These are phyloP conservation scores for Clavispora carvajalis DNA, from an alignment of 805 yeast genomes.

Conservation along the genomic window DNA sequence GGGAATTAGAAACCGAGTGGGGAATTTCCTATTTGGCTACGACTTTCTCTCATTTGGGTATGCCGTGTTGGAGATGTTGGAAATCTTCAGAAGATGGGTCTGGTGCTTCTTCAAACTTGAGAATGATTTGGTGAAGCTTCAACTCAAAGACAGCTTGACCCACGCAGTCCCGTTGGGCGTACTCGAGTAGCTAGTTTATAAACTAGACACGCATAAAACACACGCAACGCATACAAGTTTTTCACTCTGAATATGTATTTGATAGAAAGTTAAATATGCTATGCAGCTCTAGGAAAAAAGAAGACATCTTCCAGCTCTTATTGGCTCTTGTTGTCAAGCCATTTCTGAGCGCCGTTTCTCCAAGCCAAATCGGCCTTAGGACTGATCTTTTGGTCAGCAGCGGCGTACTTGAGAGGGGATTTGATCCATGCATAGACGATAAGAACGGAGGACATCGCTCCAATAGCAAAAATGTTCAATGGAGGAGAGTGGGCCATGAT, in stretches of 20 bases:
- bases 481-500: slow-evolving; percentile 33
- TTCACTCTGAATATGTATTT: neutral
- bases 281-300: neutral
- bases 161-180: slow-evolving; percentile 11
- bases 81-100: slow-evolving; percentile 76
- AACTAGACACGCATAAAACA: neutral
- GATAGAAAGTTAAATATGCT: neutral
- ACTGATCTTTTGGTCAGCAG: slow-evolving; percentile 37
- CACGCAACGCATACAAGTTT: neutral
- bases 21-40: slow-evolving; percentile 29
- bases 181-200: slow-evolving; percentile 1
- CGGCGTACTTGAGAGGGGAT: slow-evolving; percentile 39
- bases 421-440: slow-evolving; percentile 32
- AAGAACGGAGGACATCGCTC: slow-evolving; percentile 39
- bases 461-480: slow-evolving; percentile 35
- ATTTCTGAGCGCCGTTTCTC: slow-evolving; percentile 42
- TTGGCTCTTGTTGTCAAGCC: slow-evolving; percentile 29
- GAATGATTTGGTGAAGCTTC: slow-evolving; percentile 51
- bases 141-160: slow-evolving; percentile 12
- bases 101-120: slow-evolving; percentile 89
- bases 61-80: slow-evolving; percentile 65
- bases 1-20: slow-evolving; percentile 12
- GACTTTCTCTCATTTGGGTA: slow-evolving; percentile 49
- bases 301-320: neutral
- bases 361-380: slow-evolving; percentile 46